Base-by-base conservation (phyloP, 2,329 filamentous ascomycete genomes). In the Metarhizium rileyi region DNA sequence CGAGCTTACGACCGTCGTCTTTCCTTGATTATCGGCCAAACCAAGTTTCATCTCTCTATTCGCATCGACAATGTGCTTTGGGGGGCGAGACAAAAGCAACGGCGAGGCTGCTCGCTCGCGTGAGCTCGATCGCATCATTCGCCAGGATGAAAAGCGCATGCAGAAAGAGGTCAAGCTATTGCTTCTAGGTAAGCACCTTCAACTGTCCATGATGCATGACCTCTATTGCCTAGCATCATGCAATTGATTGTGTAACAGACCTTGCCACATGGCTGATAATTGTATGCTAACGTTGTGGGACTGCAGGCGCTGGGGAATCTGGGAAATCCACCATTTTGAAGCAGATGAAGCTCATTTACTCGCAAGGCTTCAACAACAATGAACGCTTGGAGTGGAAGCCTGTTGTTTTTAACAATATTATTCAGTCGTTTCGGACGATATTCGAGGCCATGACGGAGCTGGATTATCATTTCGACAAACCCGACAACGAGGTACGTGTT, bases 311-410 rank as follows among this genome's bases (percentile, higher is more conserved):
- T 61, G 91, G 91, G 64, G 91, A 97, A 87, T 70, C 69, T 43
- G 69, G 91, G 57, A 97, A 97, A 71, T 96, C 91, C 8, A 97
- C 91, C 1, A 90, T 97, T 52, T 80, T 97, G 57, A 97, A 97
- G 74, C 91, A 97, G 75, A 97, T 98, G 93, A 91, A 91, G 67
- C 83, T 98, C 68, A 96, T 98, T 60, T 93, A 97, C 67, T 83
- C 89, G 14, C 84, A 90, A 67, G 91, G 93, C 46, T 97, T 97
- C 72, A 88, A 83, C 62, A 86, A 87, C 61, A 83, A 81, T 56
- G 93, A 97, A 68, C 87, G 90, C 67, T 82, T 94, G 56, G 89
- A 96, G 74, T 95, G 89, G 78, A 90, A 93, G 59, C 87, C 90
- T 16, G 90, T 96, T 61, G 90, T 97, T 57, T 97, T 96, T 70